A percentile compares a stretch with the other conserved stretches of the same genome.
Conservation (phyloP, 106 monocot species). For the Acanthochlamys bracteata region DNA sequence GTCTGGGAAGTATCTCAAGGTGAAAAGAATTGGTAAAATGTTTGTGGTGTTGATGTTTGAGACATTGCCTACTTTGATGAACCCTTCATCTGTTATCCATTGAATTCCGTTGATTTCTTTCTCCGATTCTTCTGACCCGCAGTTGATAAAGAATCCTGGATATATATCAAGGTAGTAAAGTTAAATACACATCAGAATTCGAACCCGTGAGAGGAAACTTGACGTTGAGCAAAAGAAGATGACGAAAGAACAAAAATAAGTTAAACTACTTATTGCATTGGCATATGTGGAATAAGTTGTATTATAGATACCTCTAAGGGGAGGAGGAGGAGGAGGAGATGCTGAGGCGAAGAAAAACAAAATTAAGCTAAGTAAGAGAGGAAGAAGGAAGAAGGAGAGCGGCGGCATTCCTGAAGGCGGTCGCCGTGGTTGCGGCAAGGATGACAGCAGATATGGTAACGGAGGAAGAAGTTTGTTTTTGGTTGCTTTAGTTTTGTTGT, state of each 20-base stretch:
- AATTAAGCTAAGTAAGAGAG: neutral
- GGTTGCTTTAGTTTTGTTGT: too few relatives aligned
- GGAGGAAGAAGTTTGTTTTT: too few relatives aligned
- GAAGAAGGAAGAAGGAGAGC: neutral
- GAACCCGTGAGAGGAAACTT: neutral
- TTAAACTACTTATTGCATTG: neutral
- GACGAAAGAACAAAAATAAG: neutral
- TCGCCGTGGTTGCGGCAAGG: neutral
- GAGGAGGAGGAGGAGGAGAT: neutral
- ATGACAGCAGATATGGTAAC: too few relatives aligned
- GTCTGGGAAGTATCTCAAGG: constrained; percentile 77
- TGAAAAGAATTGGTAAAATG: constrained; percentile 32
- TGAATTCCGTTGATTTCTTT: constrained; percentile 25
- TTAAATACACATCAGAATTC: too few relatives aligned
- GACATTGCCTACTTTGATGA: constrained; percentile 48
- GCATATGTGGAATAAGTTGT: too few relatives aligned
- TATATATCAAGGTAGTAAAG: neutral
- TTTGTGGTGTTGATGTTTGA: constrained; percentile 29
- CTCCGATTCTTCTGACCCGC: constrained; percentile 46
- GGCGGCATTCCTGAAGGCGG: neutral
- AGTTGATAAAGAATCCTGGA: constrained; percentile 38
- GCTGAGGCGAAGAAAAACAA: neutral
- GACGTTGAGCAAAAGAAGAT: neutral
- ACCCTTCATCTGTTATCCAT: constrained; percentile 73
- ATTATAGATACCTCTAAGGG: neutral